Percentiles rank a stretch among this genome's conserved stretches.
phyloP scores from a whole-genome alignment of 352 stramenopile genomes.

The Phytophthora constricta region DNA sequence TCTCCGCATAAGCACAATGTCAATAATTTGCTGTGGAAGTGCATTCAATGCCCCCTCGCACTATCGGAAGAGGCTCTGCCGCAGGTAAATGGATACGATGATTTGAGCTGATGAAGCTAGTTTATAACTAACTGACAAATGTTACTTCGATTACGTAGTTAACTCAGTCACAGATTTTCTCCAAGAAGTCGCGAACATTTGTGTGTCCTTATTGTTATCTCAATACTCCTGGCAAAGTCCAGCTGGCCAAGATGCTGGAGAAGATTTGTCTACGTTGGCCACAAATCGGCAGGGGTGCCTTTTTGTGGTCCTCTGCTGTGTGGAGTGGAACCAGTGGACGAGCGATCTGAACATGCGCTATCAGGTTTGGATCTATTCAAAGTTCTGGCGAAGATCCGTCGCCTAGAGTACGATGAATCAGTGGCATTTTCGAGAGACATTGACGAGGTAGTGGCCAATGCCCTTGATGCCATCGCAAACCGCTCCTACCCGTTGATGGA shows the following conservation, averaged over 20 bases:
- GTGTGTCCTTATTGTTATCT: conserved; percentile 73
- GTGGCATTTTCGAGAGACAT: conserved; percentile 70
- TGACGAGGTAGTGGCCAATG: conserved; percentile 64
- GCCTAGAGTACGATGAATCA: conserved; percentile 74
- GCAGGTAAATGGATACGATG: conserved; percentile 39
- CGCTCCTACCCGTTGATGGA: conserved; percentile 71
- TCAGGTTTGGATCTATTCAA: conserved; percentile 70
- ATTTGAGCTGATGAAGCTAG: too few species aligned
- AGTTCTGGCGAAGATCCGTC: conserved; percentile 74
- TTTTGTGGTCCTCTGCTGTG: conserved; percentile 81
- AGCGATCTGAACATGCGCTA: conserved; percentile 23
- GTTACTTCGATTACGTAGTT: conserved; percentile 45
- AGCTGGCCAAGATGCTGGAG: conserved; percentile 79
- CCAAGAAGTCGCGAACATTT: conserved; percentile 72
- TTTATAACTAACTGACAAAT: conserved; percentile 16
- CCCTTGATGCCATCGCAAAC: conserved; percentile 63
- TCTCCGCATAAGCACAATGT: conserved; percentile 57
- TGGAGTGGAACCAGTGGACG: conserved; percentile 52
- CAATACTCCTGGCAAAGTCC: conserved; percentile 64
- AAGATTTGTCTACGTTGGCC: conserved; percentile 84
- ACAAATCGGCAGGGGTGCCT: conserved; percentile 86
- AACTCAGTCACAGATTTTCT: conserved; percentile 65
- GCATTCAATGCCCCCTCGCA: conserved; percentile 72
- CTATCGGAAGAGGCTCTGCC: conserved; percentile 66
- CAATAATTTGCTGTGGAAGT: conserved; percentile 86